Conservation (phyloP, 257 asterid genomes). For the Phtheirospermum japonicum region DNA sequence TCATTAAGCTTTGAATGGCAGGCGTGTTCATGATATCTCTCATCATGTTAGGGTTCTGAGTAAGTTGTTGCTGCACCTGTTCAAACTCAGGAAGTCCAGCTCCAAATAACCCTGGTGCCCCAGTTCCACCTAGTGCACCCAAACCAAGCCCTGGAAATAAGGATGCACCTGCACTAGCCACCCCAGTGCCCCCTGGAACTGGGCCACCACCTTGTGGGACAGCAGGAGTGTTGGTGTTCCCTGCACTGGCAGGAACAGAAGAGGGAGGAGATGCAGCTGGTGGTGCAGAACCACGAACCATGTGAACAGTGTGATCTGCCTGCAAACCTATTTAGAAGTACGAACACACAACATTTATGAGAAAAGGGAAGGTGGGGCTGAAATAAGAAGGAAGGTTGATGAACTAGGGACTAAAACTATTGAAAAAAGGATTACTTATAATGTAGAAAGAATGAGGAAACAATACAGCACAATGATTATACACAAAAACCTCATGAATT, state of each 20-base stretch:
- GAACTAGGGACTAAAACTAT: neutral
- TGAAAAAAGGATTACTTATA: neutral
- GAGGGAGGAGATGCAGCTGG: constrained; percentile 39
- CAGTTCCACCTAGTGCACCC: constrained; percentile 49
- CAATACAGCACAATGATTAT: neutral
- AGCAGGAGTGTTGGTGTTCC: constrained; percentile 34
- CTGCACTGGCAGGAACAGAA: constrained; percentile 40
- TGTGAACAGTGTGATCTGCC: constrained; percentile 64
- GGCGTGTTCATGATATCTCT: constrained; percentile 60
- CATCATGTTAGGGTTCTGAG: constrained; percentile 60
- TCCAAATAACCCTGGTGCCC: constrained; percentile 48
- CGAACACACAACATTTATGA: constrained; percentile 16
- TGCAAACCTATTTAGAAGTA: constrained; percentile 44
- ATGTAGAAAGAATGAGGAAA: constrained; percentile 5
- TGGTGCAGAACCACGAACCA: constrained; percentile 64
- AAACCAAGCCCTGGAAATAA: constrained; percentile 48
- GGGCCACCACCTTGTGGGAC: constrained; percentile 37
- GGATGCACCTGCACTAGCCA: constrained; percentile 46
- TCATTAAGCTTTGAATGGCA: constrained; percentile 57
- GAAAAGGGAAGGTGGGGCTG: neutral
- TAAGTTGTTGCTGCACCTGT: constrained; percentile 59
- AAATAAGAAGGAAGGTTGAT: neutral
- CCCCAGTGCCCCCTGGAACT: constrained; percentile 38
- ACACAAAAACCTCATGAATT: neutral
- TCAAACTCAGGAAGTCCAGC: constrained; percentile 65